Base-by-base conservation (phyloP, 495 filamentous ascomycete species). In the Daldinia decipiens region DNA sequence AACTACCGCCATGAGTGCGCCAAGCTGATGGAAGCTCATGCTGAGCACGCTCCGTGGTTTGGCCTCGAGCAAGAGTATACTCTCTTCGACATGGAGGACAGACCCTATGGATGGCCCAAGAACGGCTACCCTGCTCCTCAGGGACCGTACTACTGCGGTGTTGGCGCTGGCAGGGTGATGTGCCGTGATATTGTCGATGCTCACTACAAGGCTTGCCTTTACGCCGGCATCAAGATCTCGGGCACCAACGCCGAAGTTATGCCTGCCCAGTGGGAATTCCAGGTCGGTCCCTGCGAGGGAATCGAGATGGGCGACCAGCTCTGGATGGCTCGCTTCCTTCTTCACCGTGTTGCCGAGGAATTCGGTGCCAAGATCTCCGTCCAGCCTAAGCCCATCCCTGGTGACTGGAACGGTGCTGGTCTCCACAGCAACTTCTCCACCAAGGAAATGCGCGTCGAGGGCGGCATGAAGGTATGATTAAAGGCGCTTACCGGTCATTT, bases 241-340 rank as follows among this genome's bases (percentile, higher is more conserved):
- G 95, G 95, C 82, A 97, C 95, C 85, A 99, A 99, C 84, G 95
- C 95, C 55, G 95, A 99, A 89, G 95, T 99, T 78, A 95, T 97
- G 90, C 93, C 95, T 62, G 94, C 92, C 67, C 95, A 99, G 82
- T 99, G 95, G 95, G 95, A 99, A 84, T 98, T 94, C 91, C 95
- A 99, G 82, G 92, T 99, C 76, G 95, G 96, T 68, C 96, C 96
- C 70, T 97, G 95, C 84, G 78, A 84, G 43, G 95, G 95, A 54
- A 98, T 99, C 78, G 88, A 93, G 79, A 80, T 98, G 89, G 95
- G 95, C 82, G 95, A 99, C 82, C 91, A 98, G 67, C 92, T 99
- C 78, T 99, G 96, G 95, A 87, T 97, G 77, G 92, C 95, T 68
- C 94, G 95, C 67, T 98, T 94, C 88, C 87, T 99, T 54, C 94